Conservation (phyloP, 495 filamentous ascomycete species). For the Trichoderma erinaceum region DNA sequence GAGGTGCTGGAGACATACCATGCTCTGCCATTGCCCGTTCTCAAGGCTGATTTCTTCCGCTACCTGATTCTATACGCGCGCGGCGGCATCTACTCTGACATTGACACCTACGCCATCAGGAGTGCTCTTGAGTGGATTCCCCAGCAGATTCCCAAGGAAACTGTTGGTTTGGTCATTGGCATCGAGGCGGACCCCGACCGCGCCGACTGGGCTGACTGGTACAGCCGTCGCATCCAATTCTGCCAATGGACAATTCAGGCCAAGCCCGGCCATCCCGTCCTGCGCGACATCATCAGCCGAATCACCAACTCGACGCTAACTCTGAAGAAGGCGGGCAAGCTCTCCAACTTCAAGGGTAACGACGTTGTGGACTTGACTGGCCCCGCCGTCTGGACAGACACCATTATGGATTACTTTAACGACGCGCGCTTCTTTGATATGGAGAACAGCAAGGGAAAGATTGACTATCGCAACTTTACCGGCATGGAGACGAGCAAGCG, state of each 20-base stretch:
- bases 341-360: conserved; percentile 61
- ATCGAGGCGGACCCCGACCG: conserved; percentile 96
- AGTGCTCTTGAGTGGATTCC: conserved; percentile 87
- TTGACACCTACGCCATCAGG: conserved; percentile 81
- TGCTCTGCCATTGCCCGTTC: conserved; percentile 73
- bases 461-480: conserved; percentile 85
- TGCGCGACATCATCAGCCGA: conserved; percentile 78
- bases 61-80: conserved; percentile 91
- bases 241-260: conserved; percentile 98
- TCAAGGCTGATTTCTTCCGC: conserved; percentile 98
- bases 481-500: conserved; percentile 75
- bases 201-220: conserved; percentile 90
- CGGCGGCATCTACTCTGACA: conserved; percentile 94
- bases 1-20: conserved; percentile 91
- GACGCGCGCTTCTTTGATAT: conserved; percentile 85
- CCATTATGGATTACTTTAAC: conserved; percentile 89
- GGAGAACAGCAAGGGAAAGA: conserved; percentile 58
- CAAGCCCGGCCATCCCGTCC: conserved; percentile 89
- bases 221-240: conserved; percentile 91
- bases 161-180: conserved; percentile 80
- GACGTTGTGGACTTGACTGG: conserved; percentile 95
- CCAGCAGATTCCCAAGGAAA: conserved; percentile 61
- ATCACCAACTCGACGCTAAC: conserved; percentile 77
- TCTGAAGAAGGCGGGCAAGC: conserved; percentile 62
- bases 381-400: conserved; percentile 91